phyloP scores from a whole-genome alignment of 2,329 filamentous ascomycete genomes.

The Claviceps sp. region DNA sequence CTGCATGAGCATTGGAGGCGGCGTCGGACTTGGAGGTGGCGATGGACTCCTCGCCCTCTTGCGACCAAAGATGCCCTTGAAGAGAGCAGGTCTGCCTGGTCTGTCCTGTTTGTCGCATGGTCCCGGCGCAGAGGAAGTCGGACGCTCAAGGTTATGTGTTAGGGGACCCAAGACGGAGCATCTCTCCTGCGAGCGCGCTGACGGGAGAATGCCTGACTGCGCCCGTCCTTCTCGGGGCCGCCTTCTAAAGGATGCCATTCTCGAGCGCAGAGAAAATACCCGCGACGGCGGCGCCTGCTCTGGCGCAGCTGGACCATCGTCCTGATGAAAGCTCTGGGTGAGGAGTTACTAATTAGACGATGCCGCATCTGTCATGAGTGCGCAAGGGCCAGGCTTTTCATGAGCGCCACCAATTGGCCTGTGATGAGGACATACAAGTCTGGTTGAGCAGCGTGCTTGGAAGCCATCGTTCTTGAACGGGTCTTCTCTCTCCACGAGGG shows the following conservation, averaged over 20 bases:
- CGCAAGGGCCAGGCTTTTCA: too few species aligned
- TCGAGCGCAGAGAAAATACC: not conserved
- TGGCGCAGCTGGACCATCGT: not conserved
- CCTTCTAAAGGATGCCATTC: not conserved
- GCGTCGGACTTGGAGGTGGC: not conserved
- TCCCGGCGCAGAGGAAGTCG: not conserved
- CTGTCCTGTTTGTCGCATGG: not conserved
- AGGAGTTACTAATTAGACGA: not conserved
- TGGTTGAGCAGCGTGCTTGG: constrained; percentile 16
- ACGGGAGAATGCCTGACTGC: too few species aligned
- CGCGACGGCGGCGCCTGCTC: not conserved
- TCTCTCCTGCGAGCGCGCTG: not conserved
- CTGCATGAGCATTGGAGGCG: not conserved
- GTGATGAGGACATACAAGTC: constrained; percentile 12
- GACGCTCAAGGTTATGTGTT: not conserved
- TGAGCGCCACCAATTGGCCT: too few species aligned
- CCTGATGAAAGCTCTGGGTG: not conserved
- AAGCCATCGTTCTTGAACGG: constrained; percentile 23
- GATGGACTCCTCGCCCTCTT: constrained; percentile 12
- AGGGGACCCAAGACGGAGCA: not conserved
- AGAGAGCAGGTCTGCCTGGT: not conserved
- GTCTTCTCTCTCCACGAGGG: constrained; percentile 20
- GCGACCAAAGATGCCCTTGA: not conserved
- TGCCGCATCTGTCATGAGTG: too few species aligned
- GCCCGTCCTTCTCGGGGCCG: not conserved